Conservation (phyloP, 2,329 filamentous ascomycete genomes). For the Neonectria neomacrospora region DNA sequence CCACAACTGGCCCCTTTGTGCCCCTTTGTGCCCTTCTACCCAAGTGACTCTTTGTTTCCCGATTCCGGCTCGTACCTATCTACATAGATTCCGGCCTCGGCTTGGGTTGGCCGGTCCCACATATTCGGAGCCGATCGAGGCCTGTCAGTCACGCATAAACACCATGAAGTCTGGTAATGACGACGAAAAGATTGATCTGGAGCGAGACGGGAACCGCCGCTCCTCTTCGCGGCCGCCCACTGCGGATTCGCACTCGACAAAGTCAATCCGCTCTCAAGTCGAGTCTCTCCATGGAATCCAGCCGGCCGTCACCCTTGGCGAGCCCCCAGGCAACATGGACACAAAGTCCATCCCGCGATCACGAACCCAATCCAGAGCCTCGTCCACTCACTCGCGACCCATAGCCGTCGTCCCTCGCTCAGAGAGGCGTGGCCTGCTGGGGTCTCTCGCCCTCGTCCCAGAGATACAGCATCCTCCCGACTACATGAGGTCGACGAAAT, state of each 20-base stretch:
- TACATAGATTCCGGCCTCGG: slow-evolving; percentile 17
- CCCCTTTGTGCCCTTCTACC: neutral
- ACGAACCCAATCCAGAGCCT: slow-evolving; percentile 48
- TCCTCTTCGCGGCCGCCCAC: slow-evolving; percentile 28
- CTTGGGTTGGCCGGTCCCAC: slow-evolving; percentile 30
- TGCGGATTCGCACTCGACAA: slow-evolving; percentile 29
- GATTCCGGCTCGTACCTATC: slow-evolving; percentile 2
- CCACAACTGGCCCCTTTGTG: neutral
- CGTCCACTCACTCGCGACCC: slow-evolving; percentile 53
- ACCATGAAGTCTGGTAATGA: slow-evolving; percentile 30
- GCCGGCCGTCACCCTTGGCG: slow-evolving; percentile 35
- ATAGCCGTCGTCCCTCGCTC: slow-evolving; percentile 56
- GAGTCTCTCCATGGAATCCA: slow-evolving; percentile 34
- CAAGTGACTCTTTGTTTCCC: neutral
- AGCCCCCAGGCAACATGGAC: slow-evolving; percentile 39
- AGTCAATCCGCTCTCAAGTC: slow-evolving; percentile 19
- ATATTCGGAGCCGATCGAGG: slow-evolving; percentile 36
- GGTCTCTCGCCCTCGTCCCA: slow-evolving; percentile 75
- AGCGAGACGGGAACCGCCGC: slow-evolving; percentile 20
- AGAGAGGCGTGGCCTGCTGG: slow-evolving; percentile 76
- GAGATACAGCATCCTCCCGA: slow-evolving; percentile 82
- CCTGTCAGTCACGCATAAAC: slow-evolving; percentile 8
- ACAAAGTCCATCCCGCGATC: slow-evolving; percentile 34
- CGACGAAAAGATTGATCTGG: slow-evolving; percentile 32
- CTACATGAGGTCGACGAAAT: slow-evolving; percentile 81